These are phyloP conservation scores for Sophora flavescens DNA, from an alignment of 306 rosid species.

Conservation along the genomic window DNA sequence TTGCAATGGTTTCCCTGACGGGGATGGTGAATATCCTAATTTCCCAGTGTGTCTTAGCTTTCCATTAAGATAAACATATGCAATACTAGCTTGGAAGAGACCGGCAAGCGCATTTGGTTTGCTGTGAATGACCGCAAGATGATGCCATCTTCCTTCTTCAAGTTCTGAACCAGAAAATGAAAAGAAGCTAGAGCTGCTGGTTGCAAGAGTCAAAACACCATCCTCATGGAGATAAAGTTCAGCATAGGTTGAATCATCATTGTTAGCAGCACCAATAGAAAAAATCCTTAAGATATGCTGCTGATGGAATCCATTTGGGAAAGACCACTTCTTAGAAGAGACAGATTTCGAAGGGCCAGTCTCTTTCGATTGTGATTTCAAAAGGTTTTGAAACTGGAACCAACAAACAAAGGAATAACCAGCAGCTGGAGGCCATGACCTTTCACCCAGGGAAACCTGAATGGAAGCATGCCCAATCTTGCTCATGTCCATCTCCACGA, in stretches of 20 bases:
- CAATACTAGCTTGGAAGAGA: constrained; percentile 97
- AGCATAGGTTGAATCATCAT: constrained; percentile 77
- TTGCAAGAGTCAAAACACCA: constrained; percentile 95
- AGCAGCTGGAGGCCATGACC: constrained; percentile 99
- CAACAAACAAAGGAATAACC: constrained; percentile 99
- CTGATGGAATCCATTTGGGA: constrained; percentile 62
- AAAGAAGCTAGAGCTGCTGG: constrained; percentile 81
- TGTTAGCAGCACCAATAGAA: constrained; percentile 88
- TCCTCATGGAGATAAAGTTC: constrained; percentile 96
- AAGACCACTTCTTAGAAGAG: constrained; percentile 67
- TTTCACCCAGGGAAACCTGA: constrained; percentile 99
- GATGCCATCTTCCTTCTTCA: constrained; percentile 99
- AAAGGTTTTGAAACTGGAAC: constrained; percentile 89
- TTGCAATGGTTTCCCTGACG: constrained; percentile 90
- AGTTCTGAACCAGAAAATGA: constrained; percentile 93
- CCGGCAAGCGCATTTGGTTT: constrained; percentile 99
- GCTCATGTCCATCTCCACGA: constrained; percentile 95
- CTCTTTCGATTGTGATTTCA: constrained; percentile 80
- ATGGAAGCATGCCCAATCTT: constrained; percentile 93
- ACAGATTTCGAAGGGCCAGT: constrained; percentile 66
- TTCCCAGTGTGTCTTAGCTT: constrained; percentile 96
- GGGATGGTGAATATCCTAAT: constrained; percentile 97
- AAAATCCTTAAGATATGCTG: constrained; percentile 73
- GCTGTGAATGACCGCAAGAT: constrained; percentile 95
- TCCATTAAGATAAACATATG: constrained; percentile 94